Evolutionary conservation across 768 basidiomycete genomes (phyloP).

Genomic region (Tricholoma furcatifolium): DNA sequence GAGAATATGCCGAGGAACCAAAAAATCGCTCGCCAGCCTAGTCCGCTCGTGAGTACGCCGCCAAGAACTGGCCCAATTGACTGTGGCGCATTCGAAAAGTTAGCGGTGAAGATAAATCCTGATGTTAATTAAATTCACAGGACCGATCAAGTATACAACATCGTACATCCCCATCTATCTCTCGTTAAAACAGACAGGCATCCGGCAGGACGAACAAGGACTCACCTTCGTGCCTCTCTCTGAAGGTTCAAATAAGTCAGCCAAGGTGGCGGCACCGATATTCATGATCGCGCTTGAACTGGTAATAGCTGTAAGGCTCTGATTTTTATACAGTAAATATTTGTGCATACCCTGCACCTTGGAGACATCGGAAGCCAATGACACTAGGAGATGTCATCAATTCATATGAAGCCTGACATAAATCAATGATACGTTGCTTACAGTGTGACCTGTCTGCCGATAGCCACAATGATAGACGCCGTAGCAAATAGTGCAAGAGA

Average conservation of each 20-base stretch:
- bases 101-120: neutral
- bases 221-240: conserved; percentile 65
- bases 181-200: neutral
- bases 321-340: conserved; percentile 9
- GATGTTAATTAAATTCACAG: conserved; percentile 36
- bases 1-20: conserved; percentile 76
- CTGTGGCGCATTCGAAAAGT: conserved; percentile 20
- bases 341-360: conserved; percentile 62
- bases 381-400: conserved; percentile 25
- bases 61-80: conserved; percentile 72
- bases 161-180: conserved; percentile 75
- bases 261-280: conserved; percentile 76
- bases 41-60: conserved; percentile 61
- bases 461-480: conserved; percentile 56
- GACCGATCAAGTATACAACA: conserved; percentile 80
- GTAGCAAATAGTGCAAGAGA: conserved; percentile 52
- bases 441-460: conserved; percentile 50
- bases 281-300: conserved; percentile 29
- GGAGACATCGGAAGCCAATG: conserved; percentile 68
- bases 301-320: neutral
- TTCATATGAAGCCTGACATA: neutral
- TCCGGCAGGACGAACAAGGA: neutral
- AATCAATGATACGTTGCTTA: conserved; percentile 28
- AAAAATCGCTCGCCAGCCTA: conserved; percentile 79
- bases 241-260: conserved; percentile 73